A percentile compares a stretch with the other conserved stretches of the same genome.
phyloP scores from a whole-genome alignment of 768 basidiomycete species.

The Tephrocybe rancida region DNA sequence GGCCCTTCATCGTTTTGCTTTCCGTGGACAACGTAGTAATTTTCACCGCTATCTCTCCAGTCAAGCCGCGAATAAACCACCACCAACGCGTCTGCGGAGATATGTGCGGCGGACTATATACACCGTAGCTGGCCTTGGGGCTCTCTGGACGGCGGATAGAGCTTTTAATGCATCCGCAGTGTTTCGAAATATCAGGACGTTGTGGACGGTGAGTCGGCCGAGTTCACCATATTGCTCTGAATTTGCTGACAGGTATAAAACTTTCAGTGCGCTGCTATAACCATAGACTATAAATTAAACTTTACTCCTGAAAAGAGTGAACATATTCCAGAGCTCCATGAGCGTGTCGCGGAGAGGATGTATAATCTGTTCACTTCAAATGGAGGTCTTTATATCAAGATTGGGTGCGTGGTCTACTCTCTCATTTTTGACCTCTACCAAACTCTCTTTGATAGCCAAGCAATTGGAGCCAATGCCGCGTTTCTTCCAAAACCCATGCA shows the following conservation, averaged over 20 bases:
- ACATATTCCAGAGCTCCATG: conserved; percentile 78
- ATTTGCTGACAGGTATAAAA: conserved; percentile 23
- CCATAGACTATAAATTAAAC: conserved; percentile 86
- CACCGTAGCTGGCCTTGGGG: conserved; percentile 39
- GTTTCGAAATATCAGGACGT: conserved; percentile 52
- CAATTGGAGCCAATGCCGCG: conserved; percentile 84
- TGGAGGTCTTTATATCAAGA: conserved; percentile 86
- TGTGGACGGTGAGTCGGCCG: conserved; percentile 44
- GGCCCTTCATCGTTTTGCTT: not conserved
- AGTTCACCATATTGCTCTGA: not conserved
- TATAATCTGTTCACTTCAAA: conserved; percentile 79
- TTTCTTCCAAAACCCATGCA: conserved; percentile 84
- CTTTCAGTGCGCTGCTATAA: conserved; percentile 74
- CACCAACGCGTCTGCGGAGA: conserved; percentile 11
- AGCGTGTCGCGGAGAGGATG: conserved; percentile 80
- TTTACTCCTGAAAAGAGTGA: conserved; percentile 75
- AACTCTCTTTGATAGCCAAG: conserved; percentile 51
- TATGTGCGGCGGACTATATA: conserved; percentile 37
- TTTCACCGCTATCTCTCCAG: conserved; percentile 3
- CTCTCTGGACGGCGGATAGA: conserved; percentile 47
- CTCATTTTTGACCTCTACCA: not conserved
- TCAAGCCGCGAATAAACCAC: not conserved
- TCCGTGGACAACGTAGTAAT: not conserved
- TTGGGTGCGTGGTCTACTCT: conserved; percentile 43
- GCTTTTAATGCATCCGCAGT: conserved; percentile 61